Percentiles rank a stretch among this genome's conserved stretches.
These are phyloP conservation scores for Anethum foeniculum DNA, from an alignment of 140 eudicot genomes.

Conservation along the genomic window DNA sequence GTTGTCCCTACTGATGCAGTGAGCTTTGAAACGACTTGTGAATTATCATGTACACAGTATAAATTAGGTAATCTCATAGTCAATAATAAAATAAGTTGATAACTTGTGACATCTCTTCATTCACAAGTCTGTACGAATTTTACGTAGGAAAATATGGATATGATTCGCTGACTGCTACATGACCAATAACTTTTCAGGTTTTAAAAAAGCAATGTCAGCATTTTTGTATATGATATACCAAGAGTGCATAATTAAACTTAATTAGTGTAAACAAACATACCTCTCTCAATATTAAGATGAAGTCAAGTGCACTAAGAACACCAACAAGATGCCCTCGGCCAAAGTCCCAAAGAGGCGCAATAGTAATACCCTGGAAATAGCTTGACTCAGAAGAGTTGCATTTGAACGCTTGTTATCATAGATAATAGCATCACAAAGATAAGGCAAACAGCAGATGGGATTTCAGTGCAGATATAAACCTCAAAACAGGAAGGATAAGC, in stretches of 20 bases:
- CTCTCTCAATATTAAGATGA: constrained; percentile 90
- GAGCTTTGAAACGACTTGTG: background rate
- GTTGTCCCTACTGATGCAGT: background rate
- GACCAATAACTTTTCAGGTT: background rate
- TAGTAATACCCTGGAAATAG: constrained; percentile 69
- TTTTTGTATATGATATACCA: background rate
- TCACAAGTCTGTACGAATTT: background rate
- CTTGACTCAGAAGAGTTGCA: constrained; percentile 24
- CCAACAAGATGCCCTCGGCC: constrained; percentile 82
- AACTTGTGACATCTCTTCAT: background rate
- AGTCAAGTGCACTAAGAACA: constrained; percentile 91
- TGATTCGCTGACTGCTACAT: constrained; percentile 2
- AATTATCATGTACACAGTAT: background rate
- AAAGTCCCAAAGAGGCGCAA: constrained; percentile 92
- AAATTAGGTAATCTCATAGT: background rate
- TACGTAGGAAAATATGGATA: background rate
- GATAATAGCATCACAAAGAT: constrained; percentile 16
- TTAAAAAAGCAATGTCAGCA: background rate
- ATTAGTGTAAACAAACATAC: constrained; percentile 33
- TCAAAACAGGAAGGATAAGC: background rate
- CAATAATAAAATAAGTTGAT: background rate
- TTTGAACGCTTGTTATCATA: constrained; percentile 22
- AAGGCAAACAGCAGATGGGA: background rate
- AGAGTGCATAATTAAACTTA: constrained; percentile 3
- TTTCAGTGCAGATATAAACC: background rate